Evolutionary conservation across 2,329 filamentous ascomycete genomes (phyloP), one percentile per base, ranked within the genome.

Genomic region (Botrytis porri): DNA sequence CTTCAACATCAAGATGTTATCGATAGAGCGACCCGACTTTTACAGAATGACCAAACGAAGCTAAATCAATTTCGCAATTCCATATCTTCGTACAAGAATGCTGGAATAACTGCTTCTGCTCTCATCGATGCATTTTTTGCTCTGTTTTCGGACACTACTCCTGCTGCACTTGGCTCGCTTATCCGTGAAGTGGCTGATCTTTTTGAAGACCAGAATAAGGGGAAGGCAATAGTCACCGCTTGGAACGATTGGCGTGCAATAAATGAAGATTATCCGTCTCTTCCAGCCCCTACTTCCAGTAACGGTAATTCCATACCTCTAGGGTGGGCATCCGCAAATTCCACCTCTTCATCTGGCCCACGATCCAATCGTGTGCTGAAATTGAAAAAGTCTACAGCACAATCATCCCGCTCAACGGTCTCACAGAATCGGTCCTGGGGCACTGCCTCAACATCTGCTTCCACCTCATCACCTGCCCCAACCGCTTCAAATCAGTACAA

Each of bases 241-340:
- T 98, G 95, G 94, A 93, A 94, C 77, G 93, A 97, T 82, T 98
- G 95, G 93, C 93, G 93, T 64, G 94, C 94, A 54, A 96, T 97
- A 83, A 97, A 97, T 77, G 95, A 98, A 82, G 95, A 98, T 81
- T 98, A 98, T 77, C 95, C 95, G 0, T 93, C 93, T 2, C 85
- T 98, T 0, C 95, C 95, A 1, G 92, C 92, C 0, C 87, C 93
- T 0, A 88, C 88, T 71, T 86, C 90, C 54, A 90, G 90, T 39
- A 74, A 69, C 54, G 84, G 84, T 16, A 76, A 69, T 45, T 75
- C 76, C 4, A 75, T 79, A 59, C 78, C 76, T 29, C 69, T 79
- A 4, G 79, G 79, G 48, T 82, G 79, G 79, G 79, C 78, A 80
- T 69, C 76, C 22, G 74, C 73, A 18, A 48, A 75, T 29, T 72